Evolutionary conservation across 169 alveolate genomes (phyloP), one percentile per base, ranked within the genome.

Genomic region (Plasmodium chabaudi): DNA sequence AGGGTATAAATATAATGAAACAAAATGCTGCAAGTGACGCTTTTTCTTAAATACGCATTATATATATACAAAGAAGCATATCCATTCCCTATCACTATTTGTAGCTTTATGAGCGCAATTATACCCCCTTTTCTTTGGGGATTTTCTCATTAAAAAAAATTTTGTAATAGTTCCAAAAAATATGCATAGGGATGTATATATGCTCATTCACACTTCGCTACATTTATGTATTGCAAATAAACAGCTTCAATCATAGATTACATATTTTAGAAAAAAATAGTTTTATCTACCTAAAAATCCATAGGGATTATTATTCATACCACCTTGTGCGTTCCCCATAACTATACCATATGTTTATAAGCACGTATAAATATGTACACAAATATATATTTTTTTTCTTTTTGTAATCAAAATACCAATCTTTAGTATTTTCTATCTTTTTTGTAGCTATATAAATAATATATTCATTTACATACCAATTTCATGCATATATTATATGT

Each of bases 251-350:
- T 60, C 9, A 6, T 17, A 34, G 42, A 34, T 34, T 34, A 60
- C 13, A 46, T 9, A 23, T 15, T 19, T 25, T 53, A 25, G 17
- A 13, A 21, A 21, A 1, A 23, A 19, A 60, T 25, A 15, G 59
- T 21, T 44, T n/a, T 13, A n/a, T 13, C 65, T 77, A 77, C 88
- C 88, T 49, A 77, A 77, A 64, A 63, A 77, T 63, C 88, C 88
- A 57, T 77, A 77, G 13, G 88, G 88, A 23, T 63, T 63, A 69
- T 77, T 77, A 65, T 71, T 71, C 88, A 77, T 77, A 46, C 88
- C 88, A 9, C 88, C 88, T 49, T 63, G 88, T 25, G 70, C 42
- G 51, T 77, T 77, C 25, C 88, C 88, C 88, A 77, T 77, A 17
- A 15, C 9, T 9, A 12, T 46, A 44, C n/a, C 59, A 15, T 51